A percentile compares a stretch with the other conserved stretches of the same genome.
Evolutionary conservation across 805 yeast species (phyloP).

Genomic region (Kluyveromyces aestuarii): DNA sequence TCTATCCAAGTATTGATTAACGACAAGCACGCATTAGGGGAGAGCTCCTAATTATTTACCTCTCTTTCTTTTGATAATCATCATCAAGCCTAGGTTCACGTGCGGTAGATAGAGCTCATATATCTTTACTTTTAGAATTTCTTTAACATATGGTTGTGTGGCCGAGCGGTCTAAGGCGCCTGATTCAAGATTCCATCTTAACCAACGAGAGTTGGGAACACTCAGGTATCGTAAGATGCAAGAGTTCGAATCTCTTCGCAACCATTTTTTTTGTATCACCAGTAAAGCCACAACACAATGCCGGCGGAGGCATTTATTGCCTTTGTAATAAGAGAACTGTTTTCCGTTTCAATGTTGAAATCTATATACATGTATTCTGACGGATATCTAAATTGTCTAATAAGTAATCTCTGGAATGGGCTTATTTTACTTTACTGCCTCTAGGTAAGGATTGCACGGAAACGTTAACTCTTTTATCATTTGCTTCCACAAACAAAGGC

Average conservation of each 20-base stretch:
- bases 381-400: too few relatives aligned
- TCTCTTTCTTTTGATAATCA: too few relatives aligned
- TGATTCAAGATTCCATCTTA: conserved; percentile 8
- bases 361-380: neutral
- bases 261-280: conserved; percentile 7
- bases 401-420: neutral
- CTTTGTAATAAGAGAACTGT: neutral
- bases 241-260: conserved; percentile 20
- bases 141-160: conserved; percentile 18
- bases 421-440: conserved; percentile 12
- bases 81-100: too few relatives aligned
- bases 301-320: neutral
- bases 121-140: too few relatives aligned
- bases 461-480: conserved; percentile 6
- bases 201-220: conserved; percentile 5
- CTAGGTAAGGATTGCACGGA: conserved; percentile 10
- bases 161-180: conserved; percentile 21
- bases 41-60: too few relatives aligned
- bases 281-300: neutral
- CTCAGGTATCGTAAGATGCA: conserved; percentile 20
- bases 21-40: too few relatives aligned
- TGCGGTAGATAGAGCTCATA: neutral
- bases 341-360: neutral
- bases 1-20: too few relatives aligned
- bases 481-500: conserved; percentile 7